Percentiles rank a stretch among this genome's conserved stretches.
Evolutionary conservation across 306 rosid species (phyloP).

Genomic region (Sechiopsis laciniata): DNA sequence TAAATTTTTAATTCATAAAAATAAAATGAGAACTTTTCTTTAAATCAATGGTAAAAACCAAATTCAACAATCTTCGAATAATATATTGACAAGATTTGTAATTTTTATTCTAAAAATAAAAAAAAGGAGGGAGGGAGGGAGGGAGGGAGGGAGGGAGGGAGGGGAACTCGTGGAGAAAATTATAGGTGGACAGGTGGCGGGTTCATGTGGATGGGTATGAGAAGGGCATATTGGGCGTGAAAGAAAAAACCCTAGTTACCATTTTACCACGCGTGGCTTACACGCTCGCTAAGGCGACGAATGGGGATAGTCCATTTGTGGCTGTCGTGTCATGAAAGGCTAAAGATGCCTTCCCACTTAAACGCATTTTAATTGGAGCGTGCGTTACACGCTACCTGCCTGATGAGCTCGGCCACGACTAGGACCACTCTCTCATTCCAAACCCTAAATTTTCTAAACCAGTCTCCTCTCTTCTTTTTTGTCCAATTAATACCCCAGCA

Average conservation of each 20-base stretch:
- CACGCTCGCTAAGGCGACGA: slow-evolving; percentile 34
- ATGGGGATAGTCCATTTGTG: slow-evolving; percentile 27
- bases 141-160: background rate
- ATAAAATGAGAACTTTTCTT: no score
- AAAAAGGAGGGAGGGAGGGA: no score
- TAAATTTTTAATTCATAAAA: no score
- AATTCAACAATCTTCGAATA: no score
- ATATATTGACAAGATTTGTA: no score
- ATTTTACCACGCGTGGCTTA: slow-evolving; percentile 33
- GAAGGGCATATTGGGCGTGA: slow-evolving; percentile 31
- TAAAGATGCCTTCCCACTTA: slow-evolving; percentile 62
- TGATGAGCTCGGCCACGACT: background rate
- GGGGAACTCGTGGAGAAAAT: slow-evolving; percentile 22
- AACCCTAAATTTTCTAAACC: slow-evolving; percentile 20
- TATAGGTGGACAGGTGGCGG: slow-evolving; percentile 29
- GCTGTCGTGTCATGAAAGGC: slow-evolving; percentile 63
- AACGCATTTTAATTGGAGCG: slow-evolving; percentile 41
- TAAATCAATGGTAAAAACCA: no score
- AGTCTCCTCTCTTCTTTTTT: background rate
- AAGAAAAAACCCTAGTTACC: slow-evolving; percentile 68
- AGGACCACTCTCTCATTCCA: background rate
- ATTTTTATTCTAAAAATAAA: no score
- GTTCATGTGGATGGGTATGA: slow-evolving; percentile 50
- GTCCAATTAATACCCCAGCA: background rate
- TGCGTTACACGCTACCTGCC: slow-evolving; percentile 21